Evolutionary conservation across 768 basidiomycete species (phyloP).

Genomic region (Dentipellis fragilis): DNA sequence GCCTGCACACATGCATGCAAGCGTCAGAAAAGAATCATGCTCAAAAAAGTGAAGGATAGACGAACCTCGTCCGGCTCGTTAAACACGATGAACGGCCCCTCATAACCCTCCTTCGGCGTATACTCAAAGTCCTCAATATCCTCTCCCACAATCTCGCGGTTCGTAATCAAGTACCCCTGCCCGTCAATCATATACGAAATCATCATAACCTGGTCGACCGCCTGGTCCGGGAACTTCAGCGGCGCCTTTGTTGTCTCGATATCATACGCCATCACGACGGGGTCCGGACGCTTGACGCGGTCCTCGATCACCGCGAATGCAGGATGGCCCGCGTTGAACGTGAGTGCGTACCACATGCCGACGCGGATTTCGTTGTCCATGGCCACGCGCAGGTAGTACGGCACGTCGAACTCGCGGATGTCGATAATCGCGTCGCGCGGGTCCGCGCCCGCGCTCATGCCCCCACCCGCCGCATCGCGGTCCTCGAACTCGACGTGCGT

Average conservation of each 20-base stretch:
- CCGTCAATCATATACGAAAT: conserved; percentile 99
- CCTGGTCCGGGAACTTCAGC: conserved; percentile 96
- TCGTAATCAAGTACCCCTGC: conserved; percentile 94
- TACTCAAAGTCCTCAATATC: conserved; percentile 99
- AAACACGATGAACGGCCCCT: conserved; percentile 91
- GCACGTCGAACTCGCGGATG: conserved; percentile 91
- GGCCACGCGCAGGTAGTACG: conserved; percentile 96
- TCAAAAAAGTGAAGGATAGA: background rate
- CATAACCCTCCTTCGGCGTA: conserved; percentile 95
- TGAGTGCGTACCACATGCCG: conserved; percentile 93
- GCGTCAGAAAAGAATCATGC: background rate
- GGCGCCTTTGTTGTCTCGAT: conserved; percentile 99
- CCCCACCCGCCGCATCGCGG: conserved; percentile 28
- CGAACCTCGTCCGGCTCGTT: conserved; percentile 88
- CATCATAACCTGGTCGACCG: conserved; percentile 99
- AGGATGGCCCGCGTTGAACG: conserved; percentile 75
- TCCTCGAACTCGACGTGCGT: conserved; percentile 64
- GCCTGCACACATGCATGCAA: conserved; percentile 33
- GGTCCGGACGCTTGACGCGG: conserved; percentile 95
- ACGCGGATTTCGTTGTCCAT: conserved; percentile 98
- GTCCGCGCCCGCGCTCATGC: conserved; percentile 42
- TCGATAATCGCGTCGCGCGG: conserved; percentile 92
- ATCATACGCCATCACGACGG: conserved; percentile 98
- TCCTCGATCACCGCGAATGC: conserved; percentile 61
- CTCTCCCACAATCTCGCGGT: conserved; percentile 93